Evolutionary conservation across 1,284 basidiomycete species (phyloP).

Genomic region (Testicularia cyperi): DNA sequence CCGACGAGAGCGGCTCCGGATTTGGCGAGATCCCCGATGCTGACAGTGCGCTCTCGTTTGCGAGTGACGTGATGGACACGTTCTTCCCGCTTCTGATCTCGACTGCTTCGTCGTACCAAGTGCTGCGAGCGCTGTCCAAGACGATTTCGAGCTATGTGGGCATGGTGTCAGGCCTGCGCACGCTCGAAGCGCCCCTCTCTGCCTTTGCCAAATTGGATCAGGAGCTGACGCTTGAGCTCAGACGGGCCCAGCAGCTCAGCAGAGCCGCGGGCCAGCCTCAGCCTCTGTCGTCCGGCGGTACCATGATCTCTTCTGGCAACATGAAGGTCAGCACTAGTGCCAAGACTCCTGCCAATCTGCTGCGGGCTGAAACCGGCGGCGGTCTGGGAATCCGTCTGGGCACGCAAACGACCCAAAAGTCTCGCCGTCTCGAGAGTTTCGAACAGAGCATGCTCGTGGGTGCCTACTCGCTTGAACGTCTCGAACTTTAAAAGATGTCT

Average conservation of each 20-base stretch:
- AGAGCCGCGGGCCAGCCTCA: neutral
- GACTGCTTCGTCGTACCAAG: conserved; percentile 19
- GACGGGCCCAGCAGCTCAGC: conserved; percentile 3
- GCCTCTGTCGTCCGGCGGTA: conserved; percentile 16
- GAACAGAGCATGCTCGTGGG: conserved; percentile 45
- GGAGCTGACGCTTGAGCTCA: conserved; percentile 5
- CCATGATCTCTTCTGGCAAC: conserved; percentile 28
- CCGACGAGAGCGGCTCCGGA: too few relatives aligned
- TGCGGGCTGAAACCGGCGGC: conserved; percentile 43
- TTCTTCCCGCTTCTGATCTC: conserved; percentile 39
- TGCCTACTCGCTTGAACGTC: conserved; percentile 34
- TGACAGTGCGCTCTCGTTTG: conserved; percentile 18
- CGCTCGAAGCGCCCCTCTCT: conserved; percentile 35
- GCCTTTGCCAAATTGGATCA: conserved; percentile 39
- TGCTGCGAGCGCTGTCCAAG: conserved; percentile 21
- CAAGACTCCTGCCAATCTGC: conserved; percentile 11
- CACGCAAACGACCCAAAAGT: conserved; percentile 25
- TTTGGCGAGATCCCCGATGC: too few relatives aligned
- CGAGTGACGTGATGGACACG: conserved; percentile 38
- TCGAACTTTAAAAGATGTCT: conserved; percentile 37
- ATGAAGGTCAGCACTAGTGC: conserved; percentile 11
- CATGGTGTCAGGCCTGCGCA: conserved; percentile 13
- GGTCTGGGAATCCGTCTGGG: conserved; percentile 33
- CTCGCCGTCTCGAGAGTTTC: conserved; percentile 17
- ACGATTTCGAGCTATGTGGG: conserved; percentile 26